Evolutionary conservation across 2,329 filamentous ascomycete species (phyloP), one percentile per base, ranked within the genome.

Genomic region (Alternaria atra): DNA sequence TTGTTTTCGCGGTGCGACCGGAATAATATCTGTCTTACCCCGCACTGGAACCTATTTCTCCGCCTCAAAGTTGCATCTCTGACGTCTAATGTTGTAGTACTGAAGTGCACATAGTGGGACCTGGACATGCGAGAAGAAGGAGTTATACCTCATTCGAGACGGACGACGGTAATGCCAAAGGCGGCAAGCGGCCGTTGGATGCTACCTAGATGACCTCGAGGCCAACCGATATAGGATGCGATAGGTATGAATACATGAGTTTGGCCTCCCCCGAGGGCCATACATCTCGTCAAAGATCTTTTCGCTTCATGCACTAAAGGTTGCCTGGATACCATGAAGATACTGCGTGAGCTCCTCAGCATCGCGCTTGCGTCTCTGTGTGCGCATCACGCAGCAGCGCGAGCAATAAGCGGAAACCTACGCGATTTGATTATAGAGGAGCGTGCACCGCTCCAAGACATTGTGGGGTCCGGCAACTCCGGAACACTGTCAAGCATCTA

Each of bases 371-470:
- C 39, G 20, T 42, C 20, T 23, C 1, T 42, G 0, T 42, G 17
- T 25, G 39, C 0, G 1, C 39, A 42, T 42, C 6, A 42, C 25
- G 39, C 20, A 7, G 20, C 20, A 6, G 20, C 20, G 7, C 39
- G 39, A 42, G 39, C 39, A 25, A 5, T 42, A 42, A 25, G 20
- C 12, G 39, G 39, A 42, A 9, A 42, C 12, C 12, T 25, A 9
- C 39, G 20, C 12, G 12, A 25, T 15, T 10, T 42, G 6, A 42
- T 42, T 20, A 27, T 48, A 15, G 25, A 48, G 17, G 44, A 48
- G 44, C 25, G 44, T 9, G 27, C 15, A 23, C 73, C 80, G n/a
- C 71, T 87, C 39, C 85, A 87, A 69, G 78, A 86, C 69, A 81
- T 86, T 68, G 85, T 86, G 67, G 63, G 81, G 72, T 40, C 6